Conservation (phyloP, 2,329 filamentous ascomycete species). For the Sporothrix phasma region DNA sequence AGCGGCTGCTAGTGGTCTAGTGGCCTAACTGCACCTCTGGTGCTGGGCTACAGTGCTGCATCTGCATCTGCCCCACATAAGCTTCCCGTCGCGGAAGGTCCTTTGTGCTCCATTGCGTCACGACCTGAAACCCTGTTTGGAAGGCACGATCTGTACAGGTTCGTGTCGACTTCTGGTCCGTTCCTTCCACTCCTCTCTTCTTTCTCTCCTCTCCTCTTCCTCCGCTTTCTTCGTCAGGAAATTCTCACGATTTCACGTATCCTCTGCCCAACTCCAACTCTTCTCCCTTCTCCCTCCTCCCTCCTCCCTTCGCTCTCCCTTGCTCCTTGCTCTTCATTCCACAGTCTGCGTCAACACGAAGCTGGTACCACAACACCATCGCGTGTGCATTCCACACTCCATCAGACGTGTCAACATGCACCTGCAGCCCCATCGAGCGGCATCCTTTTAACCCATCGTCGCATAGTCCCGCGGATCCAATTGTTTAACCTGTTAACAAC, state of each 20-base stretch:
- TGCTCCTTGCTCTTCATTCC: neutral
- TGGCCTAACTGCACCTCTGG: too few relatives aligned
- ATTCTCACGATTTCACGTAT: neutral
- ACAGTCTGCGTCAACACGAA: neutral
- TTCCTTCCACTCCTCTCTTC: too few relatives aligned
- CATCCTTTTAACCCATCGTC: neutral
- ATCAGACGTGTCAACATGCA: conserved; percentile 8
- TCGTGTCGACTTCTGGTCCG: too few relatives aligned
- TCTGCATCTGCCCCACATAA: conserved; percentile 17
- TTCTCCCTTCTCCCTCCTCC: neutral
- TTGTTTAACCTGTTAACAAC: too few relatives aligned
- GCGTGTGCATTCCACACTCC: neutral
- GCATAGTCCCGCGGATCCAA: neutral
- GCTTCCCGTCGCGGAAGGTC: conserved; percentile 3
- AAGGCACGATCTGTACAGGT: neutral
- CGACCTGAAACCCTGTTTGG: conserved; percentile 15
- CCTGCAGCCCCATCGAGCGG: conserved; percentile 4
- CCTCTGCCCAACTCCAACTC: neutral
- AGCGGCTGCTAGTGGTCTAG: neutral
- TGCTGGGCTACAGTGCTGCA: too few relatives aligned
- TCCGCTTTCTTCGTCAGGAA: neutral
- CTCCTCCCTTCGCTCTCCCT: neutral
- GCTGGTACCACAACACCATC: neutral
- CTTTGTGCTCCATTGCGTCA: conserved; percentile 15
- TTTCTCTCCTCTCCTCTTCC: neutral